phyloP scores from a whole-genome alignment of 345 rosid species.

The Conringia planisiliqua region DNA sequence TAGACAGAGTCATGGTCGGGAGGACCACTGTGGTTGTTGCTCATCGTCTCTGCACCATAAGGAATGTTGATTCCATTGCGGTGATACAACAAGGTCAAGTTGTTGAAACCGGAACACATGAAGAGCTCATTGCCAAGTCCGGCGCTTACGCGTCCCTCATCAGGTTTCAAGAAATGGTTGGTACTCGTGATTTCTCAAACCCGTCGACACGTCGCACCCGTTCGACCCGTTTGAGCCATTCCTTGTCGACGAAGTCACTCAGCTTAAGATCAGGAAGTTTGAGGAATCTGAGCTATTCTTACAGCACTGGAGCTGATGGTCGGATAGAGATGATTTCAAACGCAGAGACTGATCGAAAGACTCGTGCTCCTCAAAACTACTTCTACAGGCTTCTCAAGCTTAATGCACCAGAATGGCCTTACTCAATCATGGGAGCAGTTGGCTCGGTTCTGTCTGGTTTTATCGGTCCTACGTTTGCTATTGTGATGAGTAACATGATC shows the following conservation, averaged over 20 bases:
- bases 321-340: constrained; percentile 95
- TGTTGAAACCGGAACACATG: constrained; percentile 95
- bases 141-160: constrained; percentile 91
- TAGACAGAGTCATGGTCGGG: constrained; percentile 96
- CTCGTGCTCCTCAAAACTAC: constrained; percentile 87
- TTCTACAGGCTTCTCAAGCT: constrained; percentile 88
- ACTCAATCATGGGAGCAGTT: constrained; percentile 92
- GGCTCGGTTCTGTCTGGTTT: constrained; percentile 96
- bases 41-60: constrained; percentile 93
- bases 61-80: constrained; percentile 88
- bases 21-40: constrained; percentile 97
- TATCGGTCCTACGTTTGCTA: constrained; percentile 93
- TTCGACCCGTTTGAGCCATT: constrained; percentile 83
- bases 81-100: constrained; percentile 98
- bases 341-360: constrained; percentile 90
- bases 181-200: constrained; percentile 81
- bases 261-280: constrained; percentile 96
- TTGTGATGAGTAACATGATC: constrained; percentile 96
- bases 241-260: constrained; percentile 87
- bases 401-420: constrained; percentile 98
- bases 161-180: constrained; percentile 93
- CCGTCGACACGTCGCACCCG: constrained; percentile 83
- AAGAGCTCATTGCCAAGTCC: constrained; percentile 73
- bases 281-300: constrained; percentile 93
- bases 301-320: constrained; percentile 97